Percentiles rank a stretch among this genome's conserved stretches.
Conservation (phyloP, 257 asterid species). For the Solanum ossicruentum region DNA sequence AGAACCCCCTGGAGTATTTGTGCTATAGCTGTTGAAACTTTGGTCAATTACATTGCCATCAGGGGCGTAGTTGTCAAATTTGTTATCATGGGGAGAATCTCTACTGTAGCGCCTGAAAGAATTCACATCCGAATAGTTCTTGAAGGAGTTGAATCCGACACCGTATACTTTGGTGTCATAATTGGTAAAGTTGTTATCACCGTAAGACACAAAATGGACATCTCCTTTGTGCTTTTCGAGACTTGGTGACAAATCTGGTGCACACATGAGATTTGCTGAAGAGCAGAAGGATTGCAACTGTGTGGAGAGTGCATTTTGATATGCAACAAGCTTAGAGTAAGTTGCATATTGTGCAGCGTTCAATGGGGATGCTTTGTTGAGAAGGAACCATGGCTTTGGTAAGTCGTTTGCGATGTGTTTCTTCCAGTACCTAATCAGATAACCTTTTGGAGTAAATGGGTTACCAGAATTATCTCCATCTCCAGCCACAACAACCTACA, state of each 20-base stretch:
- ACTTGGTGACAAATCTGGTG: too few species aligned
- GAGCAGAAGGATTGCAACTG: too few species aligned
- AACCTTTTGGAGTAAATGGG: background rate
- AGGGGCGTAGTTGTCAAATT: conserved; percentile 41
- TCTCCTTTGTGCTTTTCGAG: too few species aligned
- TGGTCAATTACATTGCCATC: conserved; percentile 37
- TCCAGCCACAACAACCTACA: background rate
- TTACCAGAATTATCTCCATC: background rate
- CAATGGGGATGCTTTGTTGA: background rate
- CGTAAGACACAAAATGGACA: background rate
- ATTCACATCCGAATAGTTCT: conserved; percentile 36
- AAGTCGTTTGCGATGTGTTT: background rate
- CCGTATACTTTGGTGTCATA: conserved; percentile 45
- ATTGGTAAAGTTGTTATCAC: conserved; percentile 44
- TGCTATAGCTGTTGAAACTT: conserved; percentile 59
- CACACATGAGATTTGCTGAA: too few species aligned
- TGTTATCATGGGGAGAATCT: conserved; percentile 37
- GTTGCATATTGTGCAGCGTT: background rate
- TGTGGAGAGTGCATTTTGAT: too few species aligned
- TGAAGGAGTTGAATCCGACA: conserved; percentile 33
- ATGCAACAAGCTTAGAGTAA: background rate
- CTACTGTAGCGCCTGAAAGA: conserved; percentile 75
- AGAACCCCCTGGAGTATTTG: conserved; percentile 43
- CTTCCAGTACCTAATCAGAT: background rate
- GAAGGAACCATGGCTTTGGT: background rate